These are phyloP conservation scores for Juncus inflexus DNA, from an alignment of 176 grass and related monocot genomes.

Conservation along the genomic window DNA sequence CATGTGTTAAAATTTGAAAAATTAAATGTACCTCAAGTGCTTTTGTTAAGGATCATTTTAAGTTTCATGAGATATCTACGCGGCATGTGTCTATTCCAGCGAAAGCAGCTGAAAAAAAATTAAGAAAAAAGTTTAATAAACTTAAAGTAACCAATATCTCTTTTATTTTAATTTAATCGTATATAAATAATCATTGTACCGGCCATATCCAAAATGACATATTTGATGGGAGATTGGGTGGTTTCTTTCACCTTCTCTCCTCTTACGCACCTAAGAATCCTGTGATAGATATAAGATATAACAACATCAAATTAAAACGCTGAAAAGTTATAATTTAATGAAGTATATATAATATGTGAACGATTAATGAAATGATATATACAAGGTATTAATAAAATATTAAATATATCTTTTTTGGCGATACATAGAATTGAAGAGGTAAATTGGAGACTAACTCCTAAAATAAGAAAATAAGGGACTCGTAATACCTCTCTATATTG, in stretches of 20 bases:
- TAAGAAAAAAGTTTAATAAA: not conserved
- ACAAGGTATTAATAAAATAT: not conserved
- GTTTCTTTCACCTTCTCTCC: slow-evolving; percentile 59
- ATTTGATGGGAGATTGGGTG: slow-evolving; percentile 56
- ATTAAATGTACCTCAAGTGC: slow-evolving; percentile 49
- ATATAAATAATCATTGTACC: slow-evolving; percentile 29
- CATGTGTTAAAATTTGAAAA: not conserved
- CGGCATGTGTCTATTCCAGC: slow-evolving; percentile 81
- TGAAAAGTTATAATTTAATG: not conserved
- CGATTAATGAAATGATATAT: not conserved
- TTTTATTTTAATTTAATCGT: not conserved
- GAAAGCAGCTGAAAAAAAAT: slow-evolving; percentile 48
- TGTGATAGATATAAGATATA: too few relatives aligned
- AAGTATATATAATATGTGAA: not conserved
- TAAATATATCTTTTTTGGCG: slow-evolving; percentile 53
- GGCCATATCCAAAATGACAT: too few relatives aligned
- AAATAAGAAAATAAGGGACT: slow-evolving; percentile 61
- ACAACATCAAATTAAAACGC: too few relatives aligned
- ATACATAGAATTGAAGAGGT: slow-evolving; percentile 88
- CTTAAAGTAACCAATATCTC: not conserved
- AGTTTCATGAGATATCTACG: slow-evolving; percentile 61
- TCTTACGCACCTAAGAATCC: slow-evolving; percentile 66
- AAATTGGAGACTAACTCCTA: slow-evolving; percentile 82
- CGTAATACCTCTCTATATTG: slow-evolving; percentile 70
- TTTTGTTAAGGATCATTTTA: slow-evolving; percentile 64